Percentiles rank a stretch among this genome's conserved stretches.
Evolutionary conservation across 176 grass and related monocot genomes (phyloP).

Genomic region (Panicum miliaceum): DNA sequence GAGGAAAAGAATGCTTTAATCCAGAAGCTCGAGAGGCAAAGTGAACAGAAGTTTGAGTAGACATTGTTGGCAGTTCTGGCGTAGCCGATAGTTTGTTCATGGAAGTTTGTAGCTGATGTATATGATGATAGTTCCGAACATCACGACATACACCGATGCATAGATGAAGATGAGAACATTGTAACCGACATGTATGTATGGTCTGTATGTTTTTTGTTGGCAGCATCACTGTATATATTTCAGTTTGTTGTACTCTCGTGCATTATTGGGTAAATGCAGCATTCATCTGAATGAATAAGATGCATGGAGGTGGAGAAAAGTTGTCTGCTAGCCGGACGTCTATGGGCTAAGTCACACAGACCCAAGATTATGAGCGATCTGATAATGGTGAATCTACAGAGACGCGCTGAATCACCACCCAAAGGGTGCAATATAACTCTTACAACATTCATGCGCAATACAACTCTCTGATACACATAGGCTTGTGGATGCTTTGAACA

Average conservation of each 20-base stretch:
- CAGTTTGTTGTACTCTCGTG: not conserved
- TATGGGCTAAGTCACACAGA: not conserved
- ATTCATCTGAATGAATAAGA: not conserved
- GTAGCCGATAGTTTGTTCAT: not conserved
- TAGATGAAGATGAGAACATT: not conserved
- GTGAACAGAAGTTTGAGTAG: slow-evolving; percentile 57
- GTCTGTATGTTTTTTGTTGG: not conserved
- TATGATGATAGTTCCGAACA: not conserved
- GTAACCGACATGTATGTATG: not conserved
- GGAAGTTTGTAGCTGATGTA: slow-evolving; percentile 12
- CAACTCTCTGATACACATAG: slow-evolving; percentile 24
- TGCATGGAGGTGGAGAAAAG: not conserved
- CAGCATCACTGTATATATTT: not conserved
- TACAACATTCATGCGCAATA: not conserved
- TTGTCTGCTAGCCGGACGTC: not conserved
- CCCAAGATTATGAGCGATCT: not conserved
- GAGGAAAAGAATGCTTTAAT: slow-evolving; percentile 83
- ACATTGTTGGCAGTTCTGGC: not conserved
- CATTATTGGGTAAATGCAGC: not conserved
- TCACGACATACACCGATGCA: too few relatives aligned
- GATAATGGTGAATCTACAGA: not conserved
- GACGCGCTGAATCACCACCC: not conserved
- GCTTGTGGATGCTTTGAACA: not conserved
- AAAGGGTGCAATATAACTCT: not conserved
- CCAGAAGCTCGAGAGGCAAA: slow-evolving; percentile 57